These are phyloP conservation scores for Daedaleopsis nitida DNA, from an alignment of 768 basidiomycete species.

Conservation along the genomic window DNA sequence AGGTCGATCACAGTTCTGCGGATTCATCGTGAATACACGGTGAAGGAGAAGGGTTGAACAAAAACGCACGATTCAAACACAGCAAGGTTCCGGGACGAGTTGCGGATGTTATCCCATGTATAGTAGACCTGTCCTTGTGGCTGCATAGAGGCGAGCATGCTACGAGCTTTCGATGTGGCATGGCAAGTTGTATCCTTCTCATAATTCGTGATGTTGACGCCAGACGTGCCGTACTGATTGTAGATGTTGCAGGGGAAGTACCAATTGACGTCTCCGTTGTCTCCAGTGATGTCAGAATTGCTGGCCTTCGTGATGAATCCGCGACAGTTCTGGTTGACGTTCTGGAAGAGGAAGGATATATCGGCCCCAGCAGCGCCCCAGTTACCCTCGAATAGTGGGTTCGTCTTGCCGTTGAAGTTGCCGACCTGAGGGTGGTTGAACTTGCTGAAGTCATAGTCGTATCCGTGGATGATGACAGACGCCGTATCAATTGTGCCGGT, in stretches of 20 bases:
- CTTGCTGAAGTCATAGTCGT: conserved; percentile 86
- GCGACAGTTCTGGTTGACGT: conserved; percentile 80
- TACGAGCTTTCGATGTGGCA: conserved; percentile 52
- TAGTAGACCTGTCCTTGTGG: conserved; percentile 90
- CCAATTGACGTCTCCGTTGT: conserved; percentile 73
- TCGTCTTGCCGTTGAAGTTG: conserved; percentile 76
- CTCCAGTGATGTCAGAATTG: conserved; percentile 71
- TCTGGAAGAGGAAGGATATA: conserved; percentile 94
- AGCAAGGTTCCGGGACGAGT: conserved; percentile 76
- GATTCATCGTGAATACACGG: background rate
- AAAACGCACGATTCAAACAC: conserved; percentile 86
- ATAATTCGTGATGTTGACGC: conserved; percentile 72
- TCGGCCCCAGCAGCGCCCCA: conserved; percentile 88
- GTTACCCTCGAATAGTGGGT: conserved; percentile 77
- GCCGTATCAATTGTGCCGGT: conserved; percentile 74
- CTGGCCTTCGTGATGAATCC: conserved; percentile 72
- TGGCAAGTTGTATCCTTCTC: conserved; percentile 74
- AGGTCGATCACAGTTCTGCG: conserved; percentile 87
- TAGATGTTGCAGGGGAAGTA: conserved; percentile 97
- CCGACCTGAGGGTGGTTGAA: conserved; percentile 82
- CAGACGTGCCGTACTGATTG: conserved; percentile 64
- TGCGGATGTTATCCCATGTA: conserved; percentile 84
- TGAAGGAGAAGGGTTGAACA: background rate
- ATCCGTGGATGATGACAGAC: conserved; percentile 93
- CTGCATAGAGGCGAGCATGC: conserved; percentile 47